Base-by-base conservation (phyloP, 768 basidiomycete species). In the Termitomyces sp. region DNA sequence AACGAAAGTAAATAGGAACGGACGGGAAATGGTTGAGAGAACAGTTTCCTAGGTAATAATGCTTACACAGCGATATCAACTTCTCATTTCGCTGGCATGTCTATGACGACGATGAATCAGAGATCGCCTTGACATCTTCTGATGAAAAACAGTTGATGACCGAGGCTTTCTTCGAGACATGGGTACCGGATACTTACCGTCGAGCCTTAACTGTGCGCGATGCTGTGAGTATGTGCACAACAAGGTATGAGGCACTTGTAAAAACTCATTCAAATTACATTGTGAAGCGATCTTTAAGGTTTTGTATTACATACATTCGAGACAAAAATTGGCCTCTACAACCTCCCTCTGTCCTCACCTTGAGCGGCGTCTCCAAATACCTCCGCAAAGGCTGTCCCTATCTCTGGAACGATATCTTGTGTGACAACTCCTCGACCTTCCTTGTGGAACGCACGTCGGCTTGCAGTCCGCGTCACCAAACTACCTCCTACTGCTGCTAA, bases 401-500 rank as follows among this genome's bases (percentile, higher is more conserved):
- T 70, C 58, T 84, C 77, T 3, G 79, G 71, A 51, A 88, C 68
- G 78, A 94, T 83, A 62, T 93, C 92, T 63, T 87, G 76, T 3
- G 92, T 94, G 35, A 94, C 81, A 58, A 96, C 81, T 54, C 84
- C 84, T 60, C 97, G 76, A 1, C 92, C 90, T 61, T 87, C 78
- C 64, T 84, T 82, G 40, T 71, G 67, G 65, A 91, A 99, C 2
- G 92, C 92, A 21, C 79, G 71, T 32, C 81, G 80, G 51, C 92
- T 94, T 15, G 90, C 80, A 2, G 87, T 85, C 7, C 97, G 84
- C 7, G 95, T 98, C 11, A 97, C 84, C 69, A 93, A 84, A 53
- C 91, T 92, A 9, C 83, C 96, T 1, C 84, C 95, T 15, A 91
- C 77, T 9, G 93, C 90, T 0, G 93, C 91, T 9, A 98, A 72